phyloP scores from a whole-genome alignment of 352 stramenopile species.

The Phytophthora foliorum region DNA sequence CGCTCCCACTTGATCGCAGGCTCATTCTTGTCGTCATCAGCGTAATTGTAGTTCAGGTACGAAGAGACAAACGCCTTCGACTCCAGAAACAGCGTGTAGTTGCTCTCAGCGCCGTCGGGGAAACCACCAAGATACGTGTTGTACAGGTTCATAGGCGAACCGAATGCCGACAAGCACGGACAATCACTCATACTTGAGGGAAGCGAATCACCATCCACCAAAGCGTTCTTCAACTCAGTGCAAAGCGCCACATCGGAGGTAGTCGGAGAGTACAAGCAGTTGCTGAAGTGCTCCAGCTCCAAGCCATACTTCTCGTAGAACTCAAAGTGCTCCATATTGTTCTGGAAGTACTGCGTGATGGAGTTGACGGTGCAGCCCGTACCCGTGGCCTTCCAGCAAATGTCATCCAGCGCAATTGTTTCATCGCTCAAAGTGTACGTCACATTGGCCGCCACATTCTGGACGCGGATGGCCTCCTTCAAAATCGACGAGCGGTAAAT shows the following conservation, averaged over 20 bases:
- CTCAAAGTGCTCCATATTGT: constrained; percentile 67
- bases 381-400: constrained; percentile 77
- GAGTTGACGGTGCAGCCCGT: constrained; percentile 66
- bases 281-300: constrained; percentile 64
- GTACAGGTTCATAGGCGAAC: constrained; percentile 78
- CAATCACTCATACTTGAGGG: constrained; percentile 69
- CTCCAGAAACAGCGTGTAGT: constrained; percentile 62
- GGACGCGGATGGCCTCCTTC: constrained; percentile 62
- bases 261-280: constrained; percentile 64
- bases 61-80: constrained; percentile 59
- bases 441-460: constrained; percentile 53
- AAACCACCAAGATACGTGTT: constrained; percentile 72
- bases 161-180: constrained; percentile 67
- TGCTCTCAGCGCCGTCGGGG: constrained; percentile 54
- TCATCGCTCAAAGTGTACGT: constrained; percentile 41
- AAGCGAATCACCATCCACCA: constrained; percentile 48
- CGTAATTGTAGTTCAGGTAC: constrained; percentile 72
- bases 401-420: constrained; percentile 52
- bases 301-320: constrained; percentile 63
- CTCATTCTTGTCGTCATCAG: constrained; percentile 56
- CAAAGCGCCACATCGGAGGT: constrained; percentile 63
- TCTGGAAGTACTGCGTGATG: constrained; percentile 78
- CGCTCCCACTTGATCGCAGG: constrained; percentile 66
- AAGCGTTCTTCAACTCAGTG: constrained; percentile 46
- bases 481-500: constrained; percentile 62